These are phyloP conservation scores for Fusarium mundagurra DNA, from an alignment of 2,329 filamentous ascomycete species.

Conservation along the genomic window DNA sequence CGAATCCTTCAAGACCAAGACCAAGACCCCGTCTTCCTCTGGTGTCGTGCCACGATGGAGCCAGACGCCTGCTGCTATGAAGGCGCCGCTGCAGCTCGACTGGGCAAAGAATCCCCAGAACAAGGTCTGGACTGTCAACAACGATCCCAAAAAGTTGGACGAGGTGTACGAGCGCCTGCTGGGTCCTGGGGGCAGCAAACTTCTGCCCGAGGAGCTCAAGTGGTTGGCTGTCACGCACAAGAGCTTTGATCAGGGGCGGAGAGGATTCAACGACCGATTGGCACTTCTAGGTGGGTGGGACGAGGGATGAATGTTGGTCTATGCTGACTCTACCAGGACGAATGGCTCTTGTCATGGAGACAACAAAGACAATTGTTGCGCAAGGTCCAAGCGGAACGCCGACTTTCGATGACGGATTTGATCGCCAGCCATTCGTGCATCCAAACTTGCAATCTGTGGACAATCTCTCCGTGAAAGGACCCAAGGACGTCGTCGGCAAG, in stretches of 20 bases:
- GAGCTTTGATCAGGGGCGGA: conserved; percentile 94
- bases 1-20: conserved; percentile 44
- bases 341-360: conserved; percentile 51
- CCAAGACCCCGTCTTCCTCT: conserved; percentile 11
- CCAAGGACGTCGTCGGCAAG: conserved; percentile 70
- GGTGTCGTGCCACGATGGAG: conserved; percentile 69
- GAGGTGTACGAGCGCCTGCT: conserved; percentile 80
- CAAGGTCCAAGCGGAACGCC: conserved; percentile 44
- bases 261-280: conserved; percentile 93
- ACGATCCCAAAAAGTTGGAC: conserved; percentile 77
- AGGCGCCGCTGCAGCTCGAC: conserved; percentile 73
- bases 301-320: neutral
- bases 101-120: conserved; percentile 63
- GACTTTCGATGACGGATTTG: conserved; percentile 56
- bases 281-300: conserved; percentile 79
- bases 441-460: conserved; percentile 76
- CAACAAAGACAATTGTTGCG: conserved; percentile 52
- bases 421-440: conserved; percentile 74
- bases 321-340: conserved; percentile 45
- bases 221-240: conserved; percentile 98
- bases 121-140: conserved; percentile 75
- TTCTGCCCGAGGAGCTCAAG: conserved; percentile 91
- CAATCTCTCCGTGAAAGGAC: conserved; percentile 71
- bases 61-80: conserved; percentile 75
- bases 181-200: conserved; percentile 74